A percentile compares a stretch with the other conserved stretches of the same genome.
Conservation (phyloP, 2,329 filamentous ascomycete genomes). For the Apiospora phragmitis region DNA sequence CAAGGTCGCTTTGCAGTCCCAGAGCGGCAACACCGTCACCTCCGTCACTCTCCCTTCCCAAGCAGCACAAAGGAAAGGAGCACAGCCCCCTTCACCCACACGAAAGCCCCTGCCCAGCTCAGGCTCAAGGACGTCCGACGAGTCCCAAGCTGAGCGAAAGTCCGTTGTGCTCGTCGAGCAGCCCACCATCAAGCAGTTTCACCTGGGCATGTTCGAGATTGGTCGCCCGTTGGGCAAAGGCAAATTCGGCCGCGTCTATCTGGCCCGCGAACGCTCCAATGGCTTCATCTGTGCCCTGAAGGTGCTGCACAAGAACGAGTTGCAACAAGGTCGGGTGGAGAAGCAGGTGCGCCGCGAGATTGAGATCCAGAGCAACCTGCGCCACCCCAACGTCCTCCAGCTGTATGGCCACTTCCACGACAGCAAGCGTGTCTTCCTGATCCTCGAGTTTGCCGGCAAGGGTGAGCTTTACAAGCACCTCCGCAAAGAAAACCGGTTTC, state of each 20-base stretch:
- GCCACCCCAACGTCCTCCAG: constrained; percentile 82
- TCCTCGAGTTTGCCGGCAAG: constrained; percentile 82
- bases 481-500: constrained; percentile 74
- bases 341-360: constrained; percentile 87
- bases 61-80: constrained; percentile 55
- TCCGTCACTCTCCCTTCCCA: constrained; percentile 69
- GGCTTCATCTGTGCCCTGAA: constrained; percentile 87
- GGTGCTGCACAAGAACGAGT: constrained; percentile 80
- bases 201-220: constrained; percentile 94
- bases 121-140: constrained; percentile 44
- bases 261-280: constrained; percentile 75
- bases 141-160: constrained; percentile 50
- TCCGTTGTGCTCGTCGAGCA: constrained; percentile 57
- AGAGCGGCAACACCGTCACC: constrained; percentile 64
- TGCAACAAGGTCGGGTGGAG: constrained; percentile 76
- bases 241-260: constrained; percentile 84
- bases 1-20: constrained; percentile 81
- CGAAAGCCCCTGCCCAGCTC: constrained; percentile 49
- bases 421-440: constrained; percentile 82
- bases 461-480: constrained; percentile 89
- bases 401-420: constrained; percentile 89
- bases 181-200: constrained; percentile 65
- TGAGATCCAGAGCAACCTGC: constrained; percentile 84
- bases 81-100: constrained; percentile 49
- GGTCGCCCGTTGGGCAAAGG: constrained; percentile 83